These are phyloP conservation scores for Alternaria gansuensis DNA, from an alignment of 2,329 filamentous ascomycete species.

Conservation along the genomic window DNA sequence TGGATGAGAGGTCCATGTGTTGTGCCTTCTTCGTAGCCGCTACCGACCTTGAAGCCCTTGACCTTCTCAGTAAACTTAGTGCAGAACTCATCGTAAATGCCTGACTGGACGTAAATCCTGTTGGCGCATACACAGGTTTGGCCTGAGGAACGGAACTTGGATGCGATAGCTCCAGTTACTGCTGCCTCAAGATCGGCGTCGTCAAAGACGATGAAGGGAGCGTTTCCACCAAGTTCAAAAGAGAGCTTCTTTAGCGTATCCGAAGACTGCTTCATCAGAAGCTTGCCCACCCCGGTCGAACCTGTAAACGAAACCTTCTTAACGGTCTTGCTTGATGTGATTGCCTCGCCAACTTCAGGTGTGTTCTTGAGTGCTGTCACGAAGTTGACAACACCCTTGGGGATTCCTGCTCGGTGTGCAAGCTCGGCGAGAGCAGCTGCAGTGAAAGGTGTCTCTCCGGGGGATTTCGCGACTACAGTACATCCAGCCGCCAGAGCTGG, in stretches of 20 bases:
- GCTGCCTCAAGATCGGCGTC: conserved; percentile 89
- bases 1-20: conserved; percentile 90
- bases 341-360: conserved; percentile 74
- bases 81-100: conserved; percentile 79
- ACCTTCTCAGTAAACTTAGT: conserved; percentile 75
- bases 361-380: conserved; percentile 84
- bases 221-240: conserved; percentile 93
- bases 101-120: conserved; percentile 79
- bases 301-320: conserved; percentile 96
- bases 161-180: conserved; percentile 81
- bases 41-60: conserved; percentile 76
- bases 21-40: conserved; percentile 73
- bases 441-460: conserved; percentile 91
- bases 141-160: conserved; percentile 92
- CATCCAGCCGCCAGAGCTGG: conserved; percentile 90
- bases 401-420: conserved; percentile 84
- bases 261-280: conserved; percentile 91
- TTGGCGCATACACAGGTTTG: conserved; percentile 90
- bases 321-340: conserved; percentile 79
- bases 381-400: conserved; percentile 89
- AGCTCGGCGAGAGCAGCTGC: conserved; percentile 88
- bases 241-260: conserved; percentile 85
- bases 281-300: conserved; percentile 68
- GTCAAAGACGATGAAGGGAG: conserved; percentile 96
- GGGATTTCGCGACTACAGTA: conserved; percentile 90